Evolutionary conservation across 164 flowering plant genomes (phyloP).

Genomic region (Macadamia integrifolia): DNA sequence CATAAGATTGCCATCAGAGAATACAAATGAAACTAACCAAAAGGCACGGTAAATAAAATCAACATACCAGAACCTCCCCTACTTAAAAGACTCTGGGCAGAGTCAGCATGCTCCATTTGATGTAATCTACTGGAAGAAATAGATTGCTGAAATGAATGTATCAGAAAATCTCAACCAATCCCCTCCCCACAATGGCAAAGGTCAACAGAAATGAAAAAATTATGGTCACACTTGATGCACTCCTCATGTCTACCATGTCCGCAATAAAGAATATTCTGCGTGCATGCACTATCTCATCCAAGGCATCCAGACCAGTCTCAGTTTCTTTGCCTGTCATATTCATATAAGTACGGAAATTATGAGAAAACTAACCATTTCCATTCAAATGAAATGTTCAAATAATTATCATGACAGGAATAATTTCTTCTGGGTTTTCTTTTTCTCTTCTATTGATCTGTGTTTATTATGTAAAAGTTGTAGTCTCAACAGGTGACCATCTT

Average conservation of each 20-base stretch:
- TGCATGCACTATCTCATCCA: not conserved
- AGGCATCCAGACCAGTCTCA: not conserved
- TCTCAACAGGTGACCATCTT: too few species aligned
- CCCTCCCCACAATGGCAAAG: slow-evolving; percentile 5
- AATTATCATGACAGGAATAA: not conserved
- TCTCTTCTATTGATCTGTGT: too few species aligned
- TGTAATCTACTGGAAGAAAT: slow-evolving; percentile 11
- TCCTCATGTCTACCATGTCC: not conserved
- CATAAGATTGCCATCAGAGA: too few species aligned
- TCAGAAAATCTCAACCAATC: not conserved
- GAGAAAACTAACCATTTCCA: not conserved
- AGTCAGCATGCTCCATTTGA: slow-evolving; percentile 48
- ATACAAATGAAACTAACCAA: too few species aligned
- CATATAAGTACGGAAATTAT: not conserved
- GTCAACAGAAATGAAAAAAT: slow-evolving; percentile 9
- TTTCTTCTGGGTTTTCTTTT: not conserved
- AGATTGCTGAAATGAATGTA: slow-evolving; percentile 3
- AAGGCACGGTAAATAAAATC: not conserved
- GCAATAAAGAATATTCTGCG: not conserved
- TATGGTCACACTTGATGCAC: not conserved
- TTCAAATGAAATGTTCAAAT: slow-evolving; percentile 3
- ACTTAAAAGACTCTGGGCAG: slow-evolving; percentile 37
- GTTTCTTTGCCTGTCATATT: slow-evolving; percentile 12
- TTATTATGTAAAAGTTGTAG: too few species aligned
- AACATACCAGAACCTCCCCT: slow-evolving; percentile 50